Conservation (phyloP, 1,284 basidiomycete genomes). For the Mycena citricolor region DNA sequence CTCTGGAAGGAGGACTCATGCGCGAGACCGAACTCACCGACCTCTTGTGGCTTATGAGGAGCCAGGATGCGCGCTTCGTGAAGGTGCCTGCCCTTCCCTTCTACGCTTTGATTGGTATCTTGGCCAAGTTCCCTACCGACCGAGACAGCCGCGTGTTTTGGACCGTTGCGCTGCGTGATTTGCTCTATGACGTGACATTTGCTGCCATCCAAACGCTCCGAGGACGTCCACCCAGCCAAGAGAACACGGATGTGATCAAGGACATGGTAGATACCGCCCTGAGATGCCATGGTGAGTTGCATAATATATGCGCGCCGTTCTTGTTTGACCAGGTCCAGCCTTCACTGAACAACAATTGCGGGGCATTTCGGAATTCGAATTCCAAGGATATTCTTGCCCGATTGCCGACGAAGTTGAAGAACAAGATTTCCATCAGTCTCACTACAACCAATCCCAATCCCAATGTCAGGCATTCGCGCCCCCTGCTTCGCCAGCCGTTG, state of each 20-base stretch:
- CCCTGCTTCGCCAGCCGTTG: constrained; percentile 12
- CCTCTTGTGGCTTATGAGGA: constrained; percentile 65
- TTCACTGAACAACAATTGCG: constrained; percentile 61
- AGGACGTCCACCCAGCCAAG: constrained; percentile 36
- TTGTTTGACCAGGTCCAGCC: constrained; percentile 41
- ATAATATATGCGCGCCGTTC: constrained; percentile 10
- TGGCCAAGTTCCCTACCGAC: constrained; percentile 74
- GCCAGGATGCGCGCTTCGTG: constrained; percentile 79
- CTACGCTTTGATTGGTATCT: constrained; percentile 66
- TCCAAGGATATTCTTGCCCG: no score
- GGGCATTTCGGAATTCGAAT: constrained; percentile 30
- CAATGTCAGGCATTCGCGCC: constrained; percentile 18
- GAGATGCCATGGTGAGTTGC: constrained; percentile 52
- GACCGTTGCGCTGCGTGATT: constrained; percentile 57
- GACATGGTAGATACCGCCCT: constrained; percentile 55
- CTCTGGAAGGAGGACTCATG: constrained; percentile 61
- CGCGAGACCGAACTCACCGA: constrained; percentile 63
- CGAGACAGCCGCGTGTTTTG: constrained; percentile 72
- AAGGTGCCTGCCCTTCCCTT: constrained; percentile 80
- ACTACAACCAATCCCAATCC: not conserved
- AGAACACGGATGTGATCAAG: constrained; percentile 40
- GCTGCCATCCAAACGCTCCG: constrained; percentile 34
- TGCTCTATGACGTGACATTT: constrained; percentile 45
- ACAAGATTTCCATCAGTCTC: constrained; percentile 18
- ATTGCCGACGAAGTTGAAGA: constrained; percentile 16